Conservation (phyloP, 108 stramenopile genomes). For the Thalassiosira profunda region DNA sequence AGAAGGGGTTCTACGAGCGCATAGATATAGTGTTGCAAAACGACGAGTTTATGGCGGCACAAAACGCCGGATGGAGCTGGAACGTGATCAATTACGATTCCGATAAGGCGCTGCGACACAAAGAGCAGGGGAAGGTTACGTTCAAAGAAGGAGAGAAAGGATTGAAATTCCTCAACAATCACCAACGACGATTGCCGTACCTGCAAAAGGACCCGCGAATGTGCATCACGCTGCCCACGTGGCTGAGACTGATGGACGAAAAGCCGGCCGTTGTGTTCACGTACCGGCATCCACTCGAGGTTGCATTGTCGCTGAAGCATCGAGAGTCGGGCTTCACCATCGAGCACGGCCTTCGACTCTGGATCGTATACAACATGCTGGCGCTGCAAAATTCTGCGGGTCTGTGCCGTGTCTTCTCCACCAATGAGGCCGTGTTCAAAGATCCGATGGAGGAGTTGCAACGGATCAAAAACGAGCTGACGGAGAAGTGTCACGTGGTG, state of each 20-base stretch:
- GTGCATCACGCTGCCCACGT: slow-evolving; percentile 90
- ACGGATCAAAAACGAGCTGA: slow-evolving; percentile 79
- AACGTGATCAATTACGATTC: slow-evolving; percentile 73
- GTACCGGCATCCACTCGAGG: slow-evolving; percentile 94
- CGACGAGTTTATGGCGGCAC: slow-evolving; percentile 84
- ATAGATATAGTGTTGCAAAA: slow-evolving; percentile 87
- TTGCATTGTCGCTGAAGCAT: slow-evolving; percentile 87
- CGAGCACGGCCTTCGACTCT: slow-evolving; percentile 77
- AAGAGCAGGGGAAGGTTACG: slow-evolving; percentile 51
- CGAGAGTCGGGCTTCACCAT: slow-evolving; percentile 68
- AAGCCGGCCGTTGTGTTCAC: slow-evolving; percentile 91
- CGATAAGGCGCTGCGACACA: slow-evolving; percentile 60
- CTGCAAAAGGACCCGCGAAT: slow-evolving; percentile 95
- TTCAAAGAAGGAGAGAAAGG: slow-evolving; percentile 66
- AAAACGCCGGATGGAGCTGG: slow-evolving; percentile 74
- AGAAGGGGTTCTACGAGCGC: slow-evolving; percentile 92
- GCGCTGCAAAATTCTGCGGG: slow-evolving; percentile 79
- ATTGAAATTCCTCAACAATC: slow-evolving; percentile 70
- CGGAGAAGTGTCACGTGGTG: slow-evolving; percentile 67
- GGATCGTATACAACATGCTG: slow-evolving; percentile 90
- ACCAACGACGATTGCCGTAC: slow-evolving; percentile 65
- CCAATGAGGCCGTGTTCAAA: slow-evolving; percentile 76
- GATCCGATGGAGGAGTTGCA: slow-evolving; percentile 76
- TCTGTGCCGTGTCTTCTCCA: slow-evolving; percentile 78
- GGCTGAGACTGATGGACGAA: slow-evolving; percentile 78